Conservation (phyloP, 768 basidiomycete species). For the Auriculariales sp. region DNA sequence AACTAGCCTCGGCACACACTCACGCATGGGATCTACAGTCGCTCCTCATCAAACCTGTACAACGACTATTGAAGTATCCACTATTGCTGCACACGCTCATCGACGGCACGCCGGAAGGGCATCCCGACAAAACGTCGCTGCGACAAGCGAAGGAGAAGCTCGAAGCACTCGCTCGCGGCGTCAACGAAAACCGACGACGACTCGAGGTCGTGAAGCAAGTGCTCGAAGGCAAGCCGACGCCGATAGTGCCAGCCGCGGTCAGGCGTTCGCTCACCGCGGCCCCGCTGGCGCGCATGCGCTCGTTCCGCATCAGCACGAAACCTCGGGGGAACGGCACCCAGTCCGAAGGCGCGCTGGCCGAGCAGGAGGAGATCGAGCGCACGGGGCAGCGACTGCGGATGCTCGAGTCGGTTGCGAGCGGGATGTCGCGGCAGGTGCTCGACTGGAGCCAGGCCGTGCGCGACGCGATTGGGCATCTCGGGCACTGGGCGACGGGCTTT, state of each 20-base stretch:
- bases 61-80: constrained; percentile 87
- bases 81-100: constrained; percentile 68
- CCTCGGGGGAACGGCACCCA: constrained; percentile 21
- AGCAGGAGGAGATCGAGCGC: constrained; percentile 28
- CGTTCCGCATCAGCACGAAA: constrained; percentile 39
- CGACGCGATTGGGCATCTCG: constrained; percentile 32
- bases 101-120: constrained; percentile 54
- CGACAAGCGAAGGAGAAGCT: constrained; percentile 38
- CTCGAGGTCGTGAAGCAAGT: constrained; percentile 72
- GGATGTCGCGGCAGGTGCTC: constrained; percentile 44
- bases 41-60: constrained; percentile 93
- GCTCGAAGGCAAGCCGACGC: constrained; percentile 19
- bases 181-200: constrained; percentile 65
- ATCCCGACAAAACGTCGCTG: constrained; percentile 50
- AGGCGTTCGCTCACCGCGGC: constrained; percentile 25
- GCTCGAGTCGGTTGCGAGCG: constrained; percentile 42
- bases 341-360: constrained; percentile 27
- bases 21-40: constrained; percentile 90
- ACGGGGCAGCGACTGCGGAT: constrained; percentile 43
- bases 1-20: constrained; percentile 53
- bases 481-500: constrained; percentile 51
- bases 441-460: constrained; percentile 47
- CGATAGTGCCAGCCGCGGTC: background rate
- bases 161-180: constrained; percentile 58
- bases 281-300: constrained; percentile 40